These are phyloP conservation scores for Pythium myriotylum DNA, from an alignment of 352 stramenopile species.

Conservation along the genomic window DNA sequence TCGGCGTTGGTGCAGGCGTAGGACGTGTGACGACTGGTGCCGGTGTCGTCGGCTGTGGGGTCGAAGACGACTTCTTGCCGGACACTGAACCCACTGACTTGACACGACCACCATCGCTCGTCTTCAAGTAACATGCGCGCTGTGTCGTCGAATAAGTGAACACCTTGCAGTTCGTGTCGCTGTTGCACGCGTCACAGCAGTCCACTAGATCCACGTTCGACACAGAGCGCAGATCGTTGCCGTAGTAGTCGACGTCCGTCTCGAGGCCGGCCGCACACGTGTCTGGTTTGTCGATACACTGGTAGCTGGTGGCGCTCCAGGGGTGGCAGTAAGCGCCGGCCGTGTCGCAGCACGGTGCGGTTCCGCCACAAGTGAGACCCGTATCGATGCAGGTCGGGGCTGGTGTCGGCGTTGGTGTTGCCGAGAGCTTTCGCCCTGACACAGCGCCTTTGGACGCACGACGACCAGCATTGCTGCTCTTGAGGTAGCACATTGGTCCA, in stretches of 20 bases:
- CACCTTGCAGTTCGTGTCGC: conserved; percentile 11
- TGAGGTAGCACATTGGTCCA: conserved; percentile 56
- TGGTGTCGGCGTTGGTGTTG: conserved; percentile 38
- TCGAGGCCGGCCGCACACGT: conserved; percentile 18
- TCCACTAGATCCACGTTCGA: conserved; percentile 14
- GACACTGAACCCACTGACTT: not conserved
- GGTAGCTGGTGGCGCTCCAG: conserved; percentile 9
- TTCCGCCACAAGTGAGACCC: conserved; percentile 6
- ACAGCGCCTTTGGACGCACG: conserved; percentile 25
- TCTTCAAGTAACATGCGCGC: conserved; percentile 21
- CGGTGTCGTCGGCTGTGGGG: not conserved
- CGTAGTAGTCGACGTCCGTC: conserved; percentile 29
- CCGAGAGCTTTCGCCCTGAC: conserved; percentile 26
- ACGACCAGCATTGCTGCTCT: conserved; percentile 23
- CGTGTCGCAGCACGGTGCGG: conserved; percentile 17
- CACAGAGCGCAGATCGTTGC: conserved; percentile 12
- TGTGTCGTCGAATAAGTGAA: conserved; percentile 11
- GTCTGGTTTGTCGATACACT: conserved; percentile 11
- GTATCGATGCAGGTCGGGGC: not conserved
- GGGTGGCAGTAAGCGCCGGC: conserved; percentile 17
- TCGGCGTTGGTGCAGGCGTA: not conserved
- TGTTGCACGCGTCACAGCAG: conserved; percentile 15
- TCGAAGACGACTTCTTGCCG: conserved; percentile 2
- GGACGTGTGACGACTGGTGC: not conserved
- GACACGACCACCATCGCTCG: conserved; percentile 6